Base-by-base conservation (phyloP, 768 basidiomycete species). In the Tulasnella sp. region DNA sequence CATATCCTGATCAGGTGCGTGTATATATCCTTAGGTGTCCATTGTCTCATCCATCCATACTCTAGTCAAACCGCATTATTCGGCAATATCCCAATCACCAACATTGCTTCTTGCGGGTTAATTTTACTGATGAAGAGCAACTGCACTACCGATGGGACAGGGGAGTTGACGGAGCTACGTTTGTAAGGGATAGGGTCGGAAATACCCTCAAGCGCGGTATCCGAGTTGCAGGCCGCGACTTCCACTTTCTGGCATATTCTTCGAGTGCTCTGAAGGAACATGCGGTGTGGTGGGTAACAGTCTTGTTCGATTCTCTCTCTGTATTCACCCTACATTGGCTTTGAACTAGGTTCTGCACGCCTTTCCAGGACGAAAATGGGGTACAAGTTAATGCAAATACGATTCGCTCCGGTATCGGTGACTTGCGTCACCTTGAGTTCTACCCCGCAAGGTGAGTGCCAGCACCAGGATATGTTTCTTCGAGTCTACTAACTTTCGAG, bases 71-170 rank as follows among this genome's bases (percentile, higher is more conserved):
- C 59, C 77, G 85, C 1, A 78, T 90, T 49, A 82, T 93, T 59
- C 81, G 89, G 0, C 69, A 73, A 52, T 91, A 81, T 57, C 65
- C 69, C 48, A 75, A 74, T 0, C 77, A 75, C 57, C 73, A 81
- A 41, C 77, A 85, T 29, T 71, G 78, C 62, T 93, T 93, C 65
- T 65, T 93, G 29, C 81, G 90, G 6, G 87, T 91, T 27, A 81
- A 86, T 62, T 88, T 92, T 63, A 77, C 83, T 3, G 89, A 91
- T 55, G 89, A 93, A 69, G 84, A 91, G 62, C 74, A 75, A 32
- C 73, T 84, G 19, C 75, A 78, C 37, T 84, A 83, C 60, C 76
- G 80, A 11, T 86, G 84, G 84, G 77, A 78, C 57, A 73, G 78
- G 8, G 78, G 78, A 36, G 78, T 83, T 4, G 82, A 87, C 60